phyloP scores from a whole-genome alignment of 2,329 filamentous ascomycete genomes.

The Harringtonia lauricola region DNA sequence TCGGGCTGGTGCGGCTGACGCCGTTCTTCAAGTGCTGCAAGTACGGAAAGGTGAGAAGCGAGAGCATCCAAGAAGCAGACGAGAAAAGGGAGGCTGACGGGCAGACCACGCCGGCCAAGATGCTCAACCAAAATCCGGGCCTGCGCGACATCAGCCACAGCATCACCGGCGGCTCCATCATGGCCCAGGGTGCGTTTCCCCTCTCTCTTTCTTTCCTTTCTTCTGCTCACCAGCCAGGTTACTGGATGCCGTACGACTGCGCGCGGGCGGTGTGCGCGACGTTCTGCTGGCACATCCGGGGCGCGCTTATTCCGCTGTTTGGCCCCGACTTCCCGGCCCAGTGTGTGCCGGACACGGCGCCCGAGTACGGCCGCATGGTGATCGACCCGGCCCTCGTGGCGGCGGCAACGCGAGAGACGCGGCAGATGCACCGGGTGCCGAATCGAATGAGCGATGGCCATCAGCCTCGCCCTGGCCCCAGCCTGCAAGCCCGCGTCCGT shows the following conservation, averaged over 20 bases:
- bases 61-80: too few relatives aligned
- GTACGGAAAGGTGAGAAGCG: slow-evolving; percentile 77
- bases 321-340: slow-evolving; percentile 66
- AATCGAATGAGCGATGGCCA: too few relatives aligned
- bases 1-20: slow-evolving; percentile 86
- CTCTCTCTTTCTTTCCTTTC: slow-evolving; percentile 44
- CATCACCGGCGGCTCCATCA: slow-evolving; percentile 85
- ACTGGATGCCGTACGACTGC: slow-evolving; percentile 90
- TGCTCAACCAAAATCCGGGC: slow-evolving; percentile 66
- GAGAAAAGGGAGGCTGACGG: too few relatives aligned
- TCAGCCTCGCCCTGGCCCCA: too few relatives aligned
- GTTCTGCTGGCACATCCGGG: slow-evolving; percentile 78
- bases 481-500: too few relatives aligned
- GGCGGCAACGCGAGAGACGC: slow-evolving; percentile 38
- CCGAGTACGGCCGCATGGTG: slow-evolving; percentile 55
- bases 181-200: slow-evolving; percentile 60
- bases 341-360: slow-evolving; percentile 55
- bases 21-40: slow-evolving; percentile 87
- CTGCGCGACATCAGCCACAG: slow-evolving; percentile 85
- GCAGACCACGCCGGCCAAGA: slow-evolving; percentile 81
- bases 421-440: slow-evolving; percentile 19
- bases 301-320: slow-evolving; percentile 82
- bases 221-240: slow-evolving; percentile 47
- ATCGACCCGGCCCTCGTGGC: slow-evolving; percentile 48
- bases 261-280: slow-evolving; percentile 80